Evolutionary conservation across 2,329 filamentous ascomycete genomes (phyloP).

Genomic region (Venturia carpophila): DNA sequence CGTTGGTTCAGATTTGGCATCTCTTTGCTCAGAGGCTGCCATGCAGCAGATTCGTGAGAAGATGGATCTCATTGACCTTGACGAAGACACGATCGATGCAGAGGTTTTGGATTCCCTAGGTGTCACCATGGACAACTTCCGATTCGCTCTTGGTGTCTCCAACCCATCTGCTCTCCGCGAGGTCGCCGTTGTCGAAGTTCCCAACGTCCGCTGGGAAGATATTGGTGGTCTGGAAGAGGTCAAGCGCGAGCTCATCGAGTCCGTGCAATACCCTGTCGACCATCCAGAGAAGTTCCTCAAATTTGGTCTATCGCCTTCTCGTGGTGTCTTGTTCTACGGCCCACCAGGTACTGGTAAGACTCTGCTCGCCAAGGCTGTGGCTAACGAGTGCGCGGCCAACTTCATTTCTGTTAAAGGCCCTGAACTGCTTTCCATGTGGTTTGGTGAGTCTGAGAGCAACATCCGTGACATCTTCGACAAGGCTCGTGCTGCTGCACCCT

Average conservation of each 20-base stretch:
- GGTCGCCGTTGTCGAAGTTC: constrained; percentile 97
- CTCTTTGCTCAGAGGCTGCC: constrained; percentile 95
- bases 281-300: constrained; percentile 99
- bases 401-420: constrained; percentile 99
- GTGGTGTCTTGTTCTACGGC: constrained; percentile 97
- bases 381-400: constrained; percentile 98
- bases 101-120: constrained; percentile 97
- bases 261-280: constrained; percentile 97
- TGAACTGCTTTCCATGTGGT: constrained; percentile 99
- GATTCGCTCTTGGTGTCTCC: constrained; percentile 92
- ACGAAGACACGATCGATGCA: constrained; percentile 97
- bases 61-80: constrained; percentile 98
- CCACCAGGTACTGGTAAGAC: constrained; percentile 99
- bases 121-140: constrained; percentile 99
- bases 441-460: constrained; percentile 99
- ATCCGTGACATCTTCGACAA: constrained; percentile 99
- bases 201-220: constrained; percentile 99
- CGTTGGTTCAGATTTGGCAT: constrained; percentile 95
- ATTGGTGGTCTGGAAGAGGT: constrained; percentile 97
- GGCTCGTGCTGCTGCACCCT: constrained; percentile 93
- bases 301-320: constrained; percentile 94
- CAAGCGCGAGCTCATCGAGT: constrained; percentile 99
- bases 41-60: constrained; percentile 99
- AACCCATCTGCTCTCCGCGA: constrained; percentile 98
- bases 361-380: constrained; percentile 96